Conservation (phyloP, 108 stramenopile genomes). For the Skeletonema grethae region DNA sequence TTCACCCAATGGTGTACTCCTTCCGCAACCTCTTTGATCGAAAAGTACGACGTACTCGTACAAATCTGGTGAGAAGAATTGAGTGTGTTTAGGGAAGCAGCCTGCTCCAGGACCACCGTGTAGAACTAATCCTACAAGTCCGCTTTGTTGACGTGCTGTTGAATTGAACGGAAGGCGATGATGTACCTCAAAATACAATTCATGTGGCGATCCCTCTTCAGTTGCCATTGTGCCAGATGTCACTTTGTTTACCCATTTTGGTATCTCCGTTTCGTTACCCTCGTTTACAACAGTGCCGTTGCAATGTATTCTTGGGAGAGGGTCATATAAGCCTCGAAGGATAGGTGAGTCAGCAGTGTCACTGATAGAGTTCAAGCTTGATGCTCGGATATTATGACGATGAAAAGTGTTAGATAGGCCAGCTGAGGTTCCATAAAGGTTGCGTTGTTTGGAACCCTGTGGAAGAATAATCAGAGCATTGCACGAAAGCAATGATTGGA, state of each 20-base stretch:
- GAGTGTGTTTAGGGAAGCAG: slow-evolving; percentile 69
- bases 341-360: background rate
- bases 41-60: slow-evolving; percentile 75
- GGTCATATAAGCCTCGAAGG: slow-evolving; percentile 22
- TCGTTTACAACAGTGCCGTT: background rate
- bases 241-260: slow-evolving; percentile 18
- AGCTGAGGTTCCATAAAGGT: background rate
- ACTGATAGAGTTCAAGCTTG: background rate
- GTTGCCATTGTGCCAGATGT: slow-evolving; percentile 28
- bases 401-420: background rate
- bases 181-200: slow-evolving; percentile 48
- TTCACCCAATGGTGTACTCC: slow-evolving; percentile 54
- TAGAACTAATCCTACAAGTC: slow-evolving; percentile 62
- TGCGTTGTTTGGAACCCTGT: too few species aligned
- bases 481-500: too few species aligned
- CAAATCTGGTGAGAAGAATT: slow-evolving; percentile 74
- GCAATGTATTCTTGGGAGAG: slow-evolving; percentile 16
- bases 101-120: slow-evolving; percentile 90
- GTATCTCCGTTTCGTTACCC: background rate
- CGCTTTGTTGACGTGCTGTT: slow-evolving; percentile 6
- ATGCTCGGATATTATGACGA: background rate
- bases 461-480: background rate
- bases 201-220: slow-evolving; percentile 41
- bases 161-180: slow-evolving; percentile 29
- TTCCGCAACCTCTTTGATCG: slow-evolving; percentile 88